phyloP scores from a whole-genome alignment of 768 basidiomycete species.

The Suillus tomentosus region DNA sequence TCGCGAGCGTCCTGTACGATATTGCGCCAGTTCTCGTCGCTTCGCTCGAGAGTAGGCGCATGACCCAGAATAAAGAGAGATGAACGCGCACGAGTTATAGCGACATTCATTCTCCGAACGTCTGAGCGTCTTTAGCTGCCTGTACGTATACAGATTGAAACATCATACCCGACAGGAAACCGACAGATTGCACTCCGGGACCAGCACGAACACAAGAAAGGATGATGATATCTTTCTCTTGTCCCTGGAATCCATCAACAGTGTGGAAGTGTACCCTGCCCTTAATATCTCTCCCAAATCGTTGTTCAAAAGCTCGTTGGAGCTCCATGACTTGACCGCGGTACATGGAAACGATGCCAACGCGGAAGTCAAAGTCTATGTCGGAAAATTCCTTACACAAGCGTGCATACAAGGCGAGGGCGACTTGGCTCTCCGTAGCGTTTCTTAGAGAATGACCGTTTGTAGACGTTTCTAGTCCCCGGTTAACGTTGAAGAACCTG shows the following conservation, averaged over 20 bases:
- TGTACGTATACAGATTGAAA: constrained; percentile 8
- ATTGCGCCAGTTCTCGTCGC: constrained; percentile 74
- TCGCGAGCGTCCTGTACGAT: constrained; percentile 78
- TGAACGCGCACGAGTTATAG: constrained; percentile 92
- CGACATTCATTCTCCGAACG: constrained; percentile 95
- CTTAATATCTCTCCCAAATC: constrained; percentile 72
- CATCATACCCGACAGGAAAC: constrained; percentile 78
- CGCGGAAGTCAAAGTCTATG: constrained; percentile 52
- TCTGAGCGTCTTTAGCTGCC: constrained; percentile 42
- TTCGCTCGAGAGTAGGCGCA: constrained; percentile 84
- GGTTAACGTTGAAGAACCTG: constrained; percentile 81
- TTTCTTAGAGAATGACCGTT: constrained; percentile 77
- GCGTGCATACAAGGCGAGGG: constrained; percentile 74
- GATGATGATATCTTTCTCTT: constrained; percentile 98
- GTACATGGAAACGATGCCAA: constrained; percentile 92
- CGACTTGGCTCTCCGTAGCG: constrained; percentile 67
- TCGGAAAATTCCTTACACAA: constrained; percentile 65
- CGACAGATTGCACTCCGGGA: constrained; percentile 76
- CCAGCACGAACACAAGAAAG: constrained; percentile 96
- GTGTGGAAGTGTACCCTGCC: constrained; percentile 90
- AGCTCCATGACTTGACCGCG: constrained; percentile 84
- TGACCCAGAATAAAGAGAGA: constrained; percentile 94
- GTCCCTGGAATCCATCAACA: constrained; percentile 98
- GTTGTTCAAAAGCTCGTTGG: constrained; percentile 62
- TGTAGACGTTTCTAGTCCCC: constrained; percentile 59